Evolutionary conservation across 1,284 basidiomycete species (phyloP).

Genomic region (Tylopilus orsonianus): DNA sequence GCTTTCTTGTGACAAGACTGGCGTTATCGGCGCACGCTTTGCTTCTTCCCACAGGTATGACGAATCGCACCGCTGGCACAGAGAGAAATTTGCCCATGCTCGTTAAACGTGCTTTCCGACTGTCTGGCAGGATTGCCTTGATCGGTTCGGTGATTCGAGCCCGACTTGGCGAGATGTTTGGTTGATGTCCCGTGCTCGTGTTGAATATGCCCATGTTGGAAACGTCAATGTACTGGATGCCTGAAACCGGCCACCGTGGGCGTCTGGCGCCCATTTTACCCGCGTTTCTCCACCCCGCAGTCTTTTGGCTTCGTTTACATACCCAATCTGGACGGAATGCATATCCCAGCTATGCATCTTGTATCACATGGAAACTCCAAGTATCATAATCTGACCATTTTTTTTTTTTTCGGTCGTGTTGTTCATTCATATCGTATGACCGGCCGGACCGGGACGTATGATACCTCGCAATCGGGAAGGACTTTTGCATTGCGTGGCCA

Average conservation of each 20-base stretch:
- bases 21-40: not conserved
- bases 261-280: not conserved
- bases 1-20: not conserved
- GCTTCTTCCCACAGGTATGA: not conserved
- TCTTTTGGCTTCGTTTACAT: constrained; percentile 1
- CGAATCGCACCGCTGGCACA: not conserved
- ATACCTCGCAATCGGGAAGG: constrained; percentile 5
- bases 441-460: constrained; percentile 3
- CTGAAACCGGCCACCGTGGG: constrained; percentile 4
- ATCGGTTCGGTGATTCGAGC: constrained; percentile 42
- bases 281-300: constrained; percentile 9
- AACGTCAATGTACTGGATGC: constrained; percentile 27
- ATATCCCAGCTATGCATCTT: constrained; percentile 29
- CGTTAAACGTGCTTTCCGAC: not conserved
- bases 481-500: no score
- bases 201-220: constrained; percentile 40
- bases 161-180: constrained; percentile 48
- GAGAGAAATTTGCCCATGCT: constrained; percentile 1
- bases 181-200: constrained; percentile 55
- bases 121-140: constrained; percentile 41
- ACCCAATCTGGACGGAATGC: constrained; percentile 4
- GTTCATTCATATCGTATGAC: not conserved
- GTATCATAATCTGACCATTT: no score
- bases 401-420: not conserved
- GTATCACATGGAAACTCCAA: constrained; percentile 54